Conservation (phyloP, 2,329 filamentous ascomycete genomes). For the Epicoccum sorghinum region DNA sequence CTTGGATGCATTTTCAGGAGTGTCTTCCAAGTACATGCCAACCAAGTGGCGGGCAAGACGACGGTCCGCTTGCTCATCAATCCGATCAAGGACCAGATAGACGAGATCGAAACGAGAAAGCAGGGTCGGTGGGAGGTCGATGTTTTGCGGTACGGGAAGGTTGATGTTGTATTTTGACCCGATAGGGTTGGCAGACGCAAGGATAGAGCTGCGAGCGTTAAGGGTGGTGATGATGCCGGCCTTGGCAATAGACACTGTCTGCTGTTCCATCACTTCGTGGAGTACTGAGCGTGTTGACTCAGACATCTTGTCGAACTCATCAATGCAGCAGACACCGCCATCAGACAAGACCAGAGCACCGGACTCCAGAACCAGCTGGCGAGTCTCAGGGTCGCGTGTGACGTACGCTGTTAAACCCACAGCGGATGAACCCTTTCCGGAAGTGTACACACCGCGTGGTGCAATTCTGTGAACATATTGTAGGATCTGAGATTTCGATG, state of each 20-base stretch:
- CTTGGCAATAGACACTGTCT: constrained; percentile 79
- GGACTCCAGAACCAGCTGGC: constrained; percentile 75
- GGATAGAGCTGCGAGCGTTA: constrained; percentile 92
- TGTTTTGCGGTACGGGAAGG: constrained; percentile 94
- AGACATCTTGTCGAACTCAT: constrained; percentile 82
- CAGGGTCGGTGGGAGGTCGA: constrained; percentile 92
- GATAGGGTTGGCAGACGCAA: constrained; percentile 97
- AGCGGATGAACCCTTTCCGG: constrained; percentile 76
- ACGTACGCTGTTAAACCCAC: constrained; percentile 80
- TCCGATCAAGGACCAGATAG: constrained; percentile 92
- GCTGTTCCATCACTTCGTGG: constrained; percentile 83
- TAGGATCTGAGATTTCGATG: constrained; percentile 92
- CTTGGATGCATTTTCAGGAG: constrained; percentile 79
- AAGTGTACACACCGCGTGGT: constrained; percentile 81
- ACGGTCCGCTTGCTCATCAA: constrained; percentile 88
- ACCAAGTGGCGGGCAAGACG: constrained; percentile 90
- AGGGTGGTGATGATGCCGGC: constrained; percentile 84
- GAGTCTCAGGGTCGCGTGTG: constrained; percentile 74
- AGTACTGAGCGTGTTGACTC: constrained; percentile 75
- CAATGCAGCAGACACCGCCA: constrained; percentile 78
- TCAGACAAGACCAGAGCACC: constrained; percentile 76
- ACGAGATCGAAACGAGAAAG: constrained; percentile 96
- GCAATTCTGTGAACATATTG: constrained; percentile 98
- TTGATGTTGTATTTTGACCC: constrained; percentile 98
- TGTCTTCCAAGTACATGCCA: constrained; percentile 96